Percentiles rank a stretch among this genome's conserved stretches.
Conservation (phyloP, 2,329 filamentous ascomycete species). For the Trichophyton rubrum region DNA sequence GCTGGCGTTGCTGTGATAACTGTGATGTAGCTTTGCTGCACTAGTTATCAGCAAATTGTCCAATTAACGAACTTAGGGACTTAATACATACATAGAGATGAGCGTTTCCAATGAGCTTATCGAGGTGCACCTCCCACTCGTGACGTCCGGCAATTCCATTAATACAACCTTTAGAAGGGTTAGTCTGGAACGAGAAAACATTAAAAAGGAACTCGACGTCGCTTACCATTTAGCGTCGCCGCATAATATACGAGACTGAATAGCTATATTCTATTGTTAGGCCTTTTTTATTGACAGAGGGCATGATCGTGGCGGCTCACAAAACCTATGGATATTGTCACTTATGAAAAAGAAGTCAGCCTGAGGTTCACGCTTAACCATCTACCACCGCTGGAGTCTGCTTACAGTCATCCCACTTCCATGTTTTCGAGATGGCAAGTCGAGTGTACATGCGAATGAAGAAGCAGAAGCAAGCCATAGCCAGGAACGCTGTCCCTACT, state of each 20-base stretch:
- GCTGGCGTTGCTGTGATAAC: not conserved
- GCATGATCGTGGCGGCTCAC: not conserved
- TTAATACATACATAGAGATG: not conserved
- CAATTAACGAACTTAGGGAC: no score
- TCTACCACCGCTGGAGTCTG: not conserved
- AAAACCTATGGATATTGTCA: not conserved
- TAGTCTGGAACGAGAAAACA: not conserved
- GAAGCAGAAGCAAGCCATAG: not conserved
- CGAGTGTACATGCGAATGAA: not conserved
- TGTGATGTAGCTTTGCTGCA: conserved; percentile 1
- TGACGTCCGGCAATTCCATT: not conserved
- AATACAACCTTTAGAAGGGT: not conserved
- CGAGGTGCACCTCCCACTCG: not conserved
- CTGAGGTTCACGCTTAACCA: not conserved
- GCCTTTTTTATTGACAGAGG: not conserved
- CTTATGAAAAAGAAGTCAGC: not conserved
- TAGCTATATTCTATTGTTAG: conserved; percentile 1
- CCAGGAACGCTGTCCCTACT: not conserved
- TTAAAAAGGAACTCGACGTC: no score
- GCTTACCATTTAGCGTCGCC: not conserved
- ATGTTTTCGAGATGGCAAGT: not conserved
- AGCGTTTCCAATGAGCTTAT: not conserved
- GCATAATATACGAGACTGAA: not conserved
- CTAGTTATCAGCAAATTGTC: not conserved
- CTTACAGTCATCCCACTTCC: conserved; percentile 4